Conservation (phyloP, 1,284 basidiomycete genomes). For the Leccinum subatratum region DNA sequence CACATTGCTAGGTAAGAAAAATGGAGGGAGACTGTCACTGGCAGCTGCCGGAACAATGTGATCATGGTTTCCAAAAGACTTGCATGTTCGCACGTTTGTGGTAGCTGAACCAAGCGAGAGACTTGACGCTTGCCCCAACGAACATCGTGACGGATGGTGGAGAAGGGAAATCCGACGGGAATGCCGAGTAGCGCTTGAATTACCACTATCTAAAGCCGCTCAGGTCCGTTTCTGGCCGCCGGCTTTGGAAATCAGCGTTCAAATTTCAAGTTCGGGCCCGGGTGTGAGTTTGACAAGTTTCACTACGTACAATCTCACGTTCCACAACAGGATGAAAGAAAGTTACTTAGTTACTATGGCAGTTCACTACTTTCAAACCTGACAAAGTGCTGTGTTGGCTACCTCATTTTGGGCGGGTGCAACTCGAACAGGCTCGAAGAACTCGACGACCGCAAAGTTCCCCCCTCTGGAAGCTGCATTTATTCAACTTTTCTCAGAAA, state of each 20-base stretch:
- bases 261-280: no score
- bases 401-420: slow-evolving; percentile 78
- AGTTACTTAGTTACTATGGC: no score
- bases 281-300: slow-evolving; percentile 53
- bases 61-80: slow-evolving; percentile 55
- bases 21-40: slow-evolving; percentile 52
- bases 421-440: slow-evolving; percentile 76
- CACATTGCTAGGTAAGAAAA: slow-evolving; percentile 68
- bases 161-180: slow-evolving; percentile 34
- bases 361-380: slow-evolving; percentile 79
- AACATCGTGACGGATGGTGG: slow-evolving; percentile 25
- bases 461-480: slow-evolving; percentile 85
- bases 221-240: slow-evolving; percentile 95
- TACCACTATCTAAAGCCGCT: slow-evolving; percentile 60
- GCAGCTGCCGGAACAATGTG: slow-evolving; percentile 49
- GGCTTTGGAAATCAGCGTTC: slow-evolving; percentile 63
- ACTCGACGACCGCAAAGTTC: slow-evolving; percentile 74
- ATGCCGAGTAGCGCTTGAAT: slow-evolving; percentile 52
- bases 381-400: slow-evolving; percentile 87
- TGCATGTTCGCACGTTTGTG: slow-evolving; percentile 59
- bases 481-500: slow-evolving; percentile 77
- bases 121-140: slow-evolving; percentile 44
- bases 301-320: slow-evolving; percentile 6
- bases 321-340: slow-evolving; percentile 57
- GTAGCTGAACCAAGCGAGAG: slow-evolving; percentile 55